Base-by-base conservation (phyloP, 495 filamentous ascomycete species). In the Thozetella sp. region DNA sequence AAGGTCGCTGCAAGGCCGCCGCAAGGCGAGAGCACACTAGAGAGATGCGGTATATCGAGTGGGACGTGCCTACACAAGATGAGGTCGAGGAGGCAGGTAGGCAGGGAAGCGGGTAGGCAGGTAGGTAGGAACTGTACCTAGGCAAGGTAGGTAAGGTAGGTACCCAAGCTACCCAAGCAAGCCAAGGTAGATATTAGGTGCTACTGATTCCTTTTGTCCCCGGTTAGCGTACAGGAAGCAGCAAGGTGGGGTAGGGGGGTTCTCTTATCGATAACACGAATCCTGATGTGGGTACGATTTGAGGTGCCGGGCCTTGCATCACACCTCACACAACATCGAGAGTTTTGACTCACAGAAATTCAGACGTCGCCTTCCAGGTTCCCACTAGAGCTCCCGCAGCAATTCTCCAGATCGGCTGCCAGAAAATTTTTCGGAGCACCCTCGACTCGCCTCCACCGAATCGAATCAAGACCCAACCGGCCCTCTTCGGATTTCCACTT, bases 331-430 rank as follows among this genome's bases (percentile, higher is more conserved):
- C 43, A 48, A 48, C 43, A 10, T 13, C 30, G 11, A 48, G 43
- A 20, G 43, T 48, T 48, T 48, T 48, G 43, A 48, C 43, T 48
- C 43, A 48, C 43, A 48, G 43, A 48, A 48, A 48, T 48, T 48
- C 43, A 48, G 9, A 48, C 11, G 20, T 48, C 43, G 43, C 10
- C 43, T 48, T 48, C 43, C n/a, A n/a, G 43, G 43, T 48, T 19
- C n/a, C n/a, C 4, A 13, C 43, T 19, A 20, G n/a, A 48, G 43
- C 43, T 48, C 30, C 30, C 6, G 20, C 12, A 48, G n/a, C 4
- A 48, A 3, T 4, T 48, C n/a, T 4, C 43, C 43, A 48, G 9
- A 48, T 20, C 30, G 17, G 9, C 9, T 37, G 6, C 30, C 17
- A 6, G 30, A 37, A 9, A 9, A 9, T 37, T 17, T 37, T 17